A percentile compares a stretch with the other conserved stretches of the same genome.
Evolutionary conservation across 2,329 filamentous ascomycete species (phyloP).

Genomic region (Microcyclosporella mali): DNA sequence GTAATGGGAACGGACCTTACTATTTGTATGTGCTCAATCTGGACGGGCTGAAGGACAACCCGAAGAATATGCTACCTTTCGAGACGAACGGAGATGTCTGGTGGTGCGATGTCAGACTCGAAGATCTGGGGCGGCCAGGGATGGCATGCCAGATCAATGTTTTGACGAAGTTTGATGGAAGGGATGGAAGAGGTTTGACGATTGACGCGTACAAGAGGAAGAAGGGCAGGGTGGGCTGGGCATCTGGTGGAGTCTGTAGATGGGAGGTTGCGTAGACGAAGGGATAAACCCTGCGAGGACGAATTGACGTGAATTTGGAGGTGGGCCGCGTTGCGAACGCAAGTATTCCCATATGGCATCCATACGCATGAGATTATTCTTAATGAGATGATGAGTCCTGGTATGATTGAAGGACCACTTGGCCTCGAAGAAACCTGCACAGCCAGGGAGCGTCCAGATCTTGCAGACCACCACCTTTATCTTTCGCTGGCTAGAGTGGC

Average conservation of each 20-base stretch:
- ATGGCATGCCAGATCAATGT: slow-evolving; percentile 60
- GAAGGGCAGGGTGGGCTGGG: slow-evolving; percentile 43
- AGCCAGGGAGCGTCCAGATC: too few relatives aligned
- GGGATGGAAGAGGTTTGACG: slow-evolving; percentile 50
- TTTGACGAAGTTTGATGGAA: slow-evolving; percentile 49
- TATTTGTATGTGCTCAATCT: slow-evolving; percentile 66
- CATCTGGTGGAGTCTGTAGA: slow-evolving; percentile 46
- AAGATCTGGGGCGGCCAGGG: slow-evolving; percentile 62
- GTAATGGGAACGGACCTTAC: slow-evolving; percentile 58
- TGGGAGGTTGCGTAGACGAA: slow-evolving; percentile 51
- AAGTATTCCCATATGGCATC: slow-evolving; percentile 10
- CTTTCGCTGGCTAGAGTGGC: too few relatives aligned
- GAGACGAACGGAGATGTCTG: slow-evolving; percentile 70
- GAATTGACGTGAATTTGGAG: background rate
- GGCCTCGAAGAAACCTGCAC: too few relatives aligned
- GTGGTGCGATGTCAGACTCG: slow-evolving; percentile 66
- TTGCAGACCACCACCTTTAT: too few relatives aligned
- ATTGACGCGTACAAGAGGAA: slow-evolving; percentile 43
- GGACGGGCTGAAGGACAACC: slow-evolving; percentile 56
- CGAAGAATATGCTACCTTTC: slow-evolving; percentile 64
- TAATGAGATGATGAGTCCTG: background rate
- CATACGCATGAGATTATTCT: slow-evolving; percentile 11
- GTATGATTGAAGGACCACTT: too few relatives aligned
- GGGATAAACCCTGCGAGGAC: slow-evolving; percentile 5
- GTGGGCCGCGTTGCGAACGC: too few relatives aligned